Conservation (phyloP, 169 alveolate species). For the Cryptosporidium bovis region DNA sequence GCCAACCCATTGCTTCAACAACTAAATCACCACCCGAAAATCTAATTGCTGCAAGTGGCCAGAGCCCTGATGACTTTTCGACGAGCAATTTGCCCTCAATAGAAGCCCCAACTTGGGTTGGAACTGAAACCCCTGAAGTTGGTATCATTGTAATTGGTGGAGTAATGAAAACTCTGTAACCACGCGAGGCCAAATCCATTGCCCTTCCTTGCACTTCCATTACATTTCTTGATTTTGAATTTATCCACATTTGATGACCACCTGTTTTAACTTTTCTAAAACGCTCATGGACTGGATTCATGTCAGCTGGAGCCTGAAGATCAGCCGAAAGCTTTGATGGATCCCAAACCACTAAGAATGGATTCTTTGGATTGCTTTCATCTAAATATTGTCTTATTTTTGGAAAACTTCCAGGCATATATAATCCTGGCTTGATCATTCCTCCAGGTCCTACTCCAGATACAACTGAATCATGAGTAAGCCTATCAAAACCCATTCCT, state of each 20-base stretch:
- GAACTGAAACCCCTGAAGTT: constrained; percentile 5
- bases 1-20: constrained; percentile 73
- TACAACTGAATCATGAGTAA: not conserved
- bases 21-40: constrained; percentile 60
- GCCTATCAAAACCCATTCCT: constrained; percentile 1
- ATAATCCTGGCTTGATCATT: constrained; percentile 40
- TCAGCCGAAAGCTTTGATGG: constrained; percentile 65
- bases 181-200: constrained; percentile 52
- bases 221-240: constrained; percentile 36
- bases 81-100: constrained; percentile 55
- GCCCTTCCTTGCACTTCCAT: constrained; percentile 73
- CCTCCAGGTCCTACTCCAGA: constrained; percentile 66
- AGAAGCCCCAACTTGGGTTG: constrained; percentile 1
- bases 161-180: constrained; percentile 56
- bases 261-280: constrained; percentile 67
- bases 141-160: constrained; percentile 70
- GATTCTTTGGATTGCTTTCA: constrained; percentile 61
- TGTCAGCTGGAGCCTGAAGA: constrained; percentile 42
- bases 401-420: constrained; percentile 74
- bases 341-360: constrained; percentile 72
- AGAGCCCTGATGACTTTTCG: constrained; percentile 32
- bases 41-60: constrained; percentile 62
- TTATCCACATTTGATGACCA: constrained; percentile 72
- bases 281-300: constrained; percentile 61
- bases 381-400: constrained; percentile 60